These are phyloP conservation scores for Tuber microsphaerosporum DNA, from an alignment of 495 filamentous ascomycete genomes.

Conservation along the genomic window DNA sequence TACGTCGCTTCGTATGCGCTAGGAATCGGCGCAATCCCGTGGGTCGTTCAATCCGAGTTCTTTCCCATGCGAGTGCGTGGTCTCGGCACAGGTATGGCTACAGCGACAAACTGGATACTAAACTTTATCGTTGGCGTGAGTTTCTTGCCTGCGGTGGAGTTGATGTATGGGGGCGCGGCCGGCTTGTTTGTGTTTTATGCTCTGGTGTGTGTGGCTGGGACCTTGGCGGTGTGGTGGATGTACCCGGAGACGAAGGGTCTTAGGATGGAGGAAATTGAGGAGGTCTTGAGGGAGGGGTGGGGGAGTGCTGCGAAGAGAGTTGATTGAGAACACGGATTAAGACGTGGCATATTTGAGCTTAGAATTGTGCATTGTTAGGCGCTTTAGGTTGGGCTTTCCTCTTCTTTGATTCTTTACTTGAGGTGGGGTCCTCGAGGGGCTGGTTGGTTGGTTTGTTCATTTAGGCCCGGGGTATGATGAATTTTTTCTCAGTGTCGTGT, in stretches of 20 bases:
- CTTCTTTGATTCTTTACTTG: background rate
- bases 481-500: background rate
- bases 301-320: constrained; percentile 42
- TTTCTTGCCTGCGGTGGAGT: constrained; percentile 79
- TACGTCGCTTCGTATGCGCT: constrained; percentile 80
- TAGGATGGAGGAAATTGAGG: constrained; percentile 72
- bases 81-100: constrained; percentile 72
- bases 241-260: constrained; percentile 83
- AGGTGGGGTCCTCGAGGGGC: background rate
- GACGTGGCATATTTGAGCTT: background rate
- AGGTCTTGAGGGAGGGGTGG: constrained; percentile 66
- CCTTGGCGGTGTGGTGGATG: constrained; percentile 58
- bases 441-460: background rate
- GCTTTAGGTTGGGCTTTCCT: background rate
- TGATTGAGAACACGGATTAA: background rate
- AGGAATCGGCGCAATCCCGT: constrained; percentile 86
- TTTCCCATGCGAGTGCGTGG: constrained; percentile 78
- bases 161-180: constrained; percentile 54
- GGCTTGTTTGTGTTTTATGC: constrained; percentile 76
- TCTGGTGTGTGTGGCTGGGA: constrained; percentile 59
- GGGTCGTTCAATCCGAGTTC: constrained; percentile 79
- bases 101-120: constrained; percentile 78
- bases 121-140: constrained; percentile 85
- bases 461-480: background rate
- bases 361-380: background rate